Base-by-base conservation (phyloP, 495 filamentous ascomycete species). In the Lasiosphaeris hirsuta region DNA sequence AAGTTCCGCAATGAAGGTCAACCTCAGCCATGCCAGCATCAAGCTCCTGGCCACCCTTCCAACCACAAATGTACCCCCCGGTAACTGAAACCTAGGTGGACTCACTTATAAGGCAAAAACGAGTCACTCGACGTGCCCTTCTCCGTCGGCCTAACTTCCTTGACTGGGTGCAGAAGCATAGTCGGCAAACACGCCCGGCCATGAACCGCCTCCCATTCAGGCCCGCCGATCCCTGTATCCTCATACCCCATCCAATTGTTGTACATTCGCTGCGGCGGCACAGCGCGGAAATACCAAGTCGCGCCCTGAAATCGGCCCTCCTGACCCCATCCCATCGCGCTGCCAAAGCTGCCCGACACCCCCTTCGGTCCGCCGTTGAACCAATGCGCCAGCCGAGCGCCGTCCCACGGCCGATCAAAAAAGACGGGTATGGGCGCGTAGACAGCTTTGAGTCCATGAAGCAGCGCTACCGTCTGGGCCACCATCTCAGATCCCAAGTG, bases 391-490 rank as follows among this genome's bases (percentile, higher is more conserved):
- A 86, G 65, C 56, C 80, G 80, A 14, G 72, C 64, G 1, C 79
- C 76, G 19, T 71, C 70, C 81, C 85, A 90, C 9, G 74, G 70
- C 30, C 78, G 73, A 55, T 89, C 86, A 15, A 84, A 80, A 67
- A 81, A 91, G 45, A 90, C 84, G 0, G 88, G 87, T 63, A 90
- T 84, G 4, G 86, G 86, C 10, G 80, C 81, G 48, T 80, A 84
- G 7, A 88, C 84, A 1, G 84, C 78, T 66, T 92, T 91, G 47
- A 90, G 74, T 2, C 88, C 88, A 65, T 90, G 87, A 19, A 86
- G 78, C 7, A 91, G 70, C 0, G 86, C 76, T 11, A 79, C 80
- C 0, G 86, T 87, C 30, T 80, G 78, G 1, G 87, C 81, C 38
- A 79, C 83, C 86, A 90, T 89, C 62, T 91, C 87, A 1, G 84